Base-by-base conservation (phyloP, 2,329 filamentous ascomycete genomes). In the Phialophora macrospora region DNA sequence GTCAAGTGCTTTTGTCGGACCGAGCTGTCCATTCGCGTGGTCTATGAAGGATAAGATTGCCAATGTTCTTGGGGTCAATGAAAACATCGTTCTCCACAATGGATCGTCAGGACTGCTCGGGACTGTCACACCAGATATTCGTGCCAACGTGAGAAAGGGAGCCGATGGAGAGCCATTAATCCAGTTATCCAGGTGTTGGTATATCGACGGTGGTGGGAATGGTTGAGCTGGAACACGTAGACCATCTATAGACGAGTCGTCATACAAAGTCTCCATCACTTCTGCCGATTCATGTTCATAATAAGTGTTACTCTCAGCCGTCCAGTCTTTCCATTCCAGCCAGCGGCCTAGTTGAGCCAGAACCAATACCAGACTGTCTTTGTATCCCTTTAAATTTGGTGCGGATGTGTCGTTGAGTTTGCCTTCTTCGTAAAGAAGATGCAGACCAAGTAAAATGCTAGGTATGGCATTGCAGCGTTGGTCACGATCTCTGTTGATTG, bases 381-480 rank as follows among this genome's bases (percentile, higher is more conserved):
- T 72, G 49, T 82, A 78, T 22, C 76, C 77, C 55, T 74, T 77
- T 11, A 81, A 77, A 55, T 55, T 63, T n/a, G 78, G 75, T 68
- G 85, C 82, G n/a, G 79, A 78, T 52, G 82, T 81, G 3, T 88
- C 85, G 67, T 91, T 87, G 1, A 99, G 84, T 74, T 96, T 98
- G 68, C 90, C 84, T 75, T 99, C 95, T 76, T 99, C 94, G 0
- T 90, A 84, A n/a, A 96, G 81, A 2, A 98, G 82, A 78, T 99
- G 95, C 12, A 99, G 81, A 0, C 87, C 90, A 46, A 88, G 81
- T 69, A 96, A 81, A 44, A 94, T 84, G 59, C 90, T 83, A 73
- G 91, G 85, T 74, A 89, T 80, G 38, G 90, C 83, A 62, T 87
- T 88, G 63, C 85, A 82, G 51, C 87, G 84, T 57, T 83, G 82